Percentiles rank a stretch among this genome's conserved stretches.
These are phyloP conservation scores for Aquilaria malaccensis DNA, from an alignment of 345 rosid species.

Conservation along the genomic window DNA sequence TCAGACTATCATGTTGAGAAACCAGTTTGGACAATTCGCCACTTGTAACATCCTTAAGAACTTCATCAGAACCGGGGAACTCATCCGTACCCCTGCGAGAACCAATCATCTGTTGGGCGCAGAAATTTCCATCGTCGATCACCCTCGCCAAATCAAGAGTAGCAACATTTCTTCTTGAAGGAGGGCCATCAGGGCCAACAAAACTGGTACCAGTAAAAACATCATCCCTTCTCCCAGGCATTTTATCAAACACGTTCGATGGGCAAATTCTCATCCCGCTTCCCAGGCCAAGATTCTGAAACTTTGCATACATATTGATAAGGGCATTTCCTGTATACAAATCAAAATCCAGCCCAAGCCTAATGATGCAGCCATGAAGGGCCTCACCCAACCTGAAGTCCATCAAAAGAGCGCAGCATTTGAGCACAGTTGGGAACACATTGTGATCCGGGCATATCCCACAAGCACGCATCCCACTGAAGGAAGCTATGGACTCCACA, in stretches of 20 bases:
- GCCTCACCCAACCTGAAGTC: slow-evolving; percentile 62
- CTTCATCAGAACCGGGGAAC: too few species aligned
- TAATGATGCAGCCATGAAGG: slow-evolving; percentile 62
- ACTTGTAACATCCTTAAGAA: background rate
- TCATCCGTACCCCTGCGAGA: too few species aligned
- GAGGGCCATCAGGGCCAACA: background rate
- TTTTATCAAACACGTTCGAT: slow-evolving; percentile 32
- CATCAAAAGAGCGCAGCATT: slow-evolving; percentile 48
- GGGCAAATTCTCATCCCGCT: slow-evolving; percentile 1
- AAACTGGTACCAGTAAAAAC: background rate
- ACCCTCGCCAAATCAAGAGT: too few species aligned
- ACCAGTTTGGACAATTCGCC: too few species aligned
- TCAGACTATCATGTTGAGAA: slow-evolving; percentile 26
- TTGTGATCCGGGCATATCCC: slow-evolving; percentile 54
- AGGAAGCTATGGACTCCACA: slow-evolving; percentile 37
- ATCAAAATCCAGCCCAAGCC: slow-evolving; percentile 54
- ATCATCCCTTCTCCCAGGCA: slow-evolving; percentile 22
- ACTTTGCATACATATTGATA: slow-evolving; percentile 78
- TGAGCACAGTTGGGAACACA: slow-evolving; percentile 68
- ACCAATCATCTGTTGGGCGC: background rate
- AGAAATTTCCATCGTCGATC: background rate
- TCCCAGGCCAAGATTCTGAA: slow-evolving; percentile 18
- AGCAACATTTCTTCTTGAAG: too few species aligned
- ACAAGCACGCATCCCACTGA: slow-evolving; percentile 47
- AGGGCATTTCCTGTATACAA: slow-evolving; percentile 75